Base-by-base conservation (phyloP, 495 filamentous ascomycete species). In the Hypoxylon subgilvum region DNA sequence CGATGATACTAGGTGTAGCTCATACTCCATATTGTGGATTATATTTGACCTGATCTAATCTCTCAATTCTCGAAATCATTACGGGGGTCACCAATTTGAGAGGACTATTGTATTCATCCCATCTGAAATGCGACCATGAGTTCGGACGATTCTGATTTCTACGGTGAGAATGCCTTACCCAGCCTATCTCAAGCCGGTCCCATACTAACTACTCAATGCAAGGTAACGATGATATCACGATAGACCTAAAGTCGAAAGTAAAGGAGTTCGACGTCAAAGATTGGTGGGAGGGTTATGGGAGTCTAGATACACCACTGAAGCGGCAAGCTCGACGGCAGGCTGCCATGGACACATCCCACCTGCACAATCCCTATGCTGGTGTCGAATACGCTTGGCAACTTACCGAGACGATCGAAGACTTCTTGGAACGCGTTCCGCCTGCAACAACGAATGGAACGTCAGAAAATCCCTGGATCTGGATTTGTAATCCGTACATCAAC, bases 71-170 rank as follows among this genome's bases (percentile, higher is more conserved):
- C 18, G 14, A 4, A 14, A 28, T 4, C 6, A 38, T 27, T 13
- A 9, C 3, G 1, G 1, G n/a, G 13, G 32, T 27, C 8, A 23
- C 13, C 22, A 49, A n/a, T n/a, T 36, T 6, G 30, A 9, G 1
- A 32, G 22, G 12, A 8, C 6, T 32, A 31, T 4, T 17, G 41
- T 36, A 54, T 25, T 22, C 45, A 14, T 14, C 21, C 35, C 10
- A 25, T 28, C 32, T 44, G 13, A 48, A 44, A 47, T 38, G 43
- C 25, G 28, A 45, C 27, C 44, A 66, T 69, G 65, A 57, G 86
- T 48, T 86, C 83, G n/a, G 85, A 85, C 32, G 85, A 89, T 27
- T 89, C 87, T 3, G 86, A 87, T 57, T 89, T 89, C 72, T 89
- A 90, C 56, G 87, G 87, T 83, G 21, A 57, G 73, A 49, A 52